These are phyloP conservation scores for Nicotiana obtusifolia DNA, from an alignment of 257 asterid species.

Conservation along the genomic window DNA sequence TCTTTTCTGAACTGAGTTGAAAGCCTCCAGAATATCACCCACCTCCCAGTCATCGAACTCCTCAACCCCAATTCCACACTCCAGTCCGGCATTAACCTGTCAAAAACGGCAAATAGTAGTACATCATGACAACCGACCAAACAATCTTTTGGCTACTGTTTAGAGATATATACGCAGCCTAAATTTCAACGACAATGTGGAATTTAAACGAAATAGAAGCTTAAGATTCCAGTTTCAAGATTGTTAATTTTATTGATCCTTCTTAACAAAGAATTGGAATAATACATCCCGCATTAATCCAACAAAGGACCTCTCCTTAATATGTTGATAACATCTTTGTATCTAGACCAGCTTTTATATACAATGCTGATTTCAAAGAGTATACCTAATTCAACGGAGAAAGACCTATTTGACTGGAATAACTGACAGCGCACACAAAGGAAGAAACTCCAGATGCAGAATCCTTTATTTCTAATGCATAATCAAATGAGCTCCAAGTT, in stretches of 20 bases:
- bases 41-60: slow-evolving; percentile 74
- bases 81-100: slow-evolving; percentile 92
- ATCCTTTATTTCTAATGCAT: not conserved
- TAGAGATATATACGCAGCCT: not conserved
- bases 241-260: not conserved
- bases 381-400: not conserved
- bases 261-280: not conserved
- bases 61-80: slow-evolving; percentile 82
- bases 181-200: not conserved
- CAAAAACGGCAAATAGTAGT: not conserved
- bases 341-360: not conserved
- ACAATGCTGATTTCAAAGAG: not conserved
- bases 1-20: slow-evolving; percentile 69
- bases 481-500: not conserved
- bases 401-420: not conserved
- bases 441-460: not conserved
- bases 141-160: not conserved
- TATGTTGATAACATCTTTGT: not conserved
- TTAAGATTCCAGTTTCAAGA: not conserved
- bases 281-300: not conserved
- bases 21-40: slow-evolving; percentile 79
- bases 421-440: not conserved
- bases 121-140: not conserved
- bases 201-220: not conserved
- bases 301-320: not conserved